Percentiles rank a stretch among this genome's conserved stretches.
phyloP scores from a whole-genome alignment of 352 stramenopile species.

The Detonula confervacea region DNA sequence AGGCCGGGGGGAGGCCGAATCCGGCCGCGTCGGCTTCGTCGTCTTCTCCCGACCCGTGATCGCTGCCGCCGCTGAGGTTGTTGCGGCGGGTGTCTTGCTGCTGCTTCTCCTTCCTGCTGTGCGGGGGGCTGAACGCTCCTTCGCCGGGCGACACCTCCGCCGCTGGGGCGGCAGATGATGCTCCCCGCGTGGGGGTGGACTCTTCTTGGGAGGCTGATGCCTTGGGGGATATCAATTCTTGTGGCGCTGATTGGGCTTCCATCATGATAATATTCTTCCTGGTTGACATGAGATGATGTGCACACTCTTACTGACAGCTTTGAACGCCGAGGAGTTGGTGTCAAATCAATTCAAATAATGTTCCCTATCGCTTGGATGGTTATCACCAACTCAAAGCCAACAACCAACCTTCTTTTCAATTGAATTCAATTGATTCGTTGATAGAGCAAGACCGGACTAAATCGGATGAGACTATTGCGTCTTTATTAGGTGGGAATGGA shows the following conservation, averaged over 20 bases:
- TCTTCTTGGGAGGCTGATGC: not conserved
- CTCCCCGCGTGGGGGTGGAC: not conserved
- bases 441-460: not conserved
- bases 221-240: not conserved
- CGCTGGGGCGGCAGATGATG: too few relatives aligned
- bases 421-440: not conserved
- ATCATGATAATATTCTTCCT: conserved; percentile 6
- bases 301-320: too few relatives aligned
- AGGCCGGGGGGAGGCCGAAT: conserved; percentile 44
- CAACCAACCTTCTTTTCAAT: too few relatives aligned
- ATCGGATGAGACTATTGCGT: not conserved
- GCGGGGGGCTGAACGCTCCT: conserved; percentile 13
- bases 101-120: not conserved
- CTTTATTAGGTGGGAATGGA: too few relatives aligned
- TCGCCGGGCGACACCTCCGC: conserved; percentile 34
- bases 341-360: too few relatives aligned
- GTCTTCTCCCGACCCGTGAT: not conserved
- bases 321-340: too few relatives aligned
- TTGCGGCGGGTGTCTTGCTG: too few relatives aligned
- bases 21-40: conserved; percentile 8
- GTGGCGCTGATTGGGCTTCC: not conserved
- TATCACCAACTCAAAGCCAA: not conserved
- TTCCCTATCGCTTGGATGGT: too few relatives aligned
- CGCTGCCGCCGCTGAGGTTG: too few relatives aligned
- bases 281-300: too few relatives aligned